These are phyloP conservation scores for Xylaria sp. DNA, from an alignment of 2,329 filamentous ascomycete species.

Conservation along the genomic window DNA sequence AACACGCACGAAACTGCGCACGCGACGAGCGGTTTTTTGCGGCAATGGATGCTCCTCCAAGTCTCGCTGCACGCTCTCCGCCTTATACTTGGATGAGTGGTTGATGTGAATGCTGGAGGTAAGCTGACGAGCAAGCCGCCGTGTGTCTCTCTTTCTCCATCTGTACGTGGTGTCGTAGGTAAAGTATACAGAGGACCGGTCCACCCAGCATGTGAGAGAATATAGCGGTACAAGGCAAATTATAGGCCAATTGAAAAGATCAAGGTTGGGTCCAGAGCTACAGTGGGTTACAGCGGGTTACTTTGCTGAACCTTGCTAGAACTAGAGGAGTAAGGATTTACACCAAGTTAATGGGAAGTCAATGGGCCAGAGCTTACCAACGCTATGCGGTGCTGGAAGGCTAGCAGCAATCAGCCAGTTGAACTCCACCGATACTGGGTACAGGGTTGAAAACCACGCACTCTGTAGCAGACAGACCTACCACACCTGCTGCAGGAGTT, in stretches of 20 bases:
- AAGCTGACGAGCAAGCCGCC: conserved; percentile 24
- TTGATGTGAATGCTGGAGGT: conserved; percentile 11
- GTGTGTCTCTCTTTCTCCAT: conserved; percentile 12
- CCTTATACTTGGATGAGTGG: conserved; percentile 29
- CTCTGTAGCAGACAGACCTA: too few relatives aligned
- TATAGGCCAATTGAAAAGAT: conserved; percentile 37
- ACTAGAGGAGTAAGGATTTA: conserved; percentile 24
- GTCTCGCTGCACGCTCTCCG: conserved; percentile 25
- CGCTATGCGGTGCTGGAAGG: neutral
- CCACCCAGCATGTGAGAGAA: conserved; percentile 26
- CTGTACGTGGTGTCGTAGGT: neutral
- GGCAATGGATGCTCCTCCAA: conserved; percentile 25
- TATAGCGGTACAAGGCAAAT: conserved; percentile 16
- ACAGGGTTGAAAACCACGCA: neutral
- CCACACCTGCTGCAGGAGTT: too few relatives aligned
- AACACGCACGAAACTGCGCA: conserved; percentile 24
- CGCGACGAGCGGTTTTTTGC: conserved; percentile 34
- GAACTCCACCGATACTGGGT: conserved; percentile 7
- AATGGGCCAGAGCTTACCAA: conserved; percentile 21
- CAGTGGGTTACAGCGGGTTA: conserved; percentile 33
- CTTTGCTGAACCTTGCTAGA: conserved; percentile 12
- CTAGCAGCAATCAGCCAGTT: neutral
- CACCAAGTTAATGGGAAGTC: neutral
- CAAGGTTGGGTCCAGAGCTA: conserved; percentile 21
- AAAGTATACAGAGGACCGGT: conserved; percentile 13